Conservation (phyloP, 768 basidiomycete species). For the Pilatotrama ljubarskyi region DNA sequence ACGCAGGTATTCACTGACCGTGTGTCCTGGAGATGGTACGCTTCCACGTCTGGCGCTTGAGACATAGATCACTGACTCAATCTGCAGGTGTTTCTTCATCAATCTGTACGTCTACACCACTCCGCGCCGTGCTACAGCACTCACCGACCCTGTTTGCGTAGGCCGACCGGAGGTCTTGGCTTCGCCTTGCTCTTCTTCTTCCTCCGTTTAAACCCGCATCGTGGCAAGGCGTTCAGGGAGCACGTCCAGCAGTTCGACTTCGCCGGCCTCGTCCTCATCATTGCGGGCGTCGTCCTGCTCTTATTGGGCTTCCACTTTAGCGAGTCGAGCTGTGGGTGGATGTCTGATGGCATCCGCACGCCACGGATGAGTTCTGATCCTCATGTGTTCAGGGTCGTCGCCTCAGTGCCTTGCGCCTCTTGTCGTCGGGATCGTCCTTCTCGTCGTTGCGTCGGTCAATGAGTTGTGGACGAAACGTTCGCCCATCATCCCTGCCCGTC, state of each 20-base stretch:
- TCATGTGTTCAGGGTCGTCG: conserved; percentile 47
- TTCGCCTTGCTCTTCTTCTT: conserved; percentile 65
- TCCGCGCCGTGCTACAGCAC: not conserved
- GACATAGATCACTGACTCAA: not conserved
- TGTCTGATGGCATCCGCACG: not conserved
- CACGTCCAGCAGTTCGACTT: conserved; percentile 74
- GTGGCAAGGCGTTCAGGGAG: conserved; percentile 53
- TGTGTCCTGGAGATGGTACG: conserved; percentile 76
- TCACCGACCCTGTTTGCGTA: conserved; percentile 28
- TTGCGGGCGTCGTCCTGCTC: conserved; percentile 64
- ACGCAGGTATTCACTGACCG: conserved; percentile 67
- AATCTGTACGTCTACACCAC: conserved; percentile 48
- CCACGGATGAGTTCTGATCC: not conserved
- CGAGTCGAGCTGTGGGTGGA: conserved; percentile 59
- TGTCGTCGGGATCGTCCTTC: conserved; percentile 53
- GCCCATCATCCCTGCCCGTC: conserved; percentile 71
- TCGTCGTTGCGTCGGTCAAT: conserved; percentile 54
- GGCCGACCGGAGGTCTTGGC: conserved; percentile 73
- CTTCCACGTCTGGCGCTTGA: not conserved
- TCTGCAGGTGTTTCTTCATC: conserved; percentile 68
- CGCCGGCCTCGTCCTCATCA: conserved; percentile 60
- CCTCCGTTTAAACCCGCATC: conserved; percentile 75
- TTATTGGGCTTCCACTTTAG: conserved; percentile 75
- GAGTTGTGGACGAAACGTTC: conserved; percentile 63
- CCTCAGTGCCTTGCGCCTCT: conserved; percentile 63